Evolutionary conservation across 371 early-diverging fungal genomes (phyloP).

Genomic region (Mucor plumbeus): DNA sequence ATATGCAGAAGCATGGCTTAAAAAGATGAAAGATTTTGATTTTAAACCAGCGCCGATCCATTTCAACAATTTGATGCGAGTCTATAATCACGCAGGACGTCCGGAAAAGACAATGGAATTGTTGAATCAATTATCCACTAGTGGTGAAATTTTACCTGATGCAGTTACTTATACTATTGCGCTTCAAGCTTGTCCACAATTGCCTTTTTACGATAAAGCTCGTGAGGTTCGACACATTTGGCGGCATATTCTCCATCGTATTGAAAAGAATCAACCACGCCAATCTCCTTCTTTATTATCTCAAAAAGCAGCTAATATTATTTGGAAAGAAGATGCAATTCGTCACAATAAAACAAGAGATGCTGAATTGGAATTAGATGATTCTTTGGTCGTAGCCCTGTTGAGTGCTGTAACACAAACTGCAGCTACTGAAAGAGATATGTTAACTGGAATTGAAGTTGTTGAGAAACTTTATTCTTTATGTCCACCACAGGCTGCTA

Average conservation of each 20-base stretch:
- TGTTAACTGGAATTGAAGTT: constrained; percentile 22
- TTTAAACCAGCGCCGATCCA: constrained; percentile 32
- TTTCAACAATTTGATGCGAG: constrained; percentile 35
- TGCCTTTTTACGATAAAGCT: constrained; percentile 5
- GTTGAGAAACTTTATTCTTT: constrained; percentile 35
- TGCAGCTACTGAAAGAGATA: constrained; percentile 23
- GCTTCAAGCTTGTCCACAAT: constrained; percentile 19
- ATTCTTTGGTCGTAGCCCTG: constrained; percentile 25
- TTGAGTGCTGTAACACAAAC: constrained; percentile 32
- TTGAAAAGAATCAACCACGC: constrained; percentile 11
- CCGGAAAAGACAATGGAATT: constrained; percentile 19
- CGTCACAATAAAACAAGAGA: constrained; percentile 7
- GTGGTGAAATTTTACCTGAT: constrained; percentile 23
- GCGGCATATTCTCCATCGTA: constrained; percentile 21
- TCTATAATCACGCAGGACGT: constrained; percentile 24
- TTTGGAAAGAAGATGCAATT: constrained; percentile 9
- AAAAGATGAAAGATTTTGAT: constrained; percentile 27
- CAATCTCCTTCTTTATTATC: constrained; percentile 2
- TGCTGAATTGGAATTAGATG: constrained; percentile 27
- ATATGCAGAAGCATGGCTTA: constrained; percentile 33
- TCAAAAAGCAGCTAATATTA: constrained; percentile 24
- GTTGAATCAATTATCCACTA: constrained; percentile 12
- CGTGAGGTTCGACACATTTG: constrained; percentile 26
- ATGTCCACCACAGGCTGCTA: constrained; percentile 23
- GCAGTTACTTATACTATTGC: constrained; percentile 32